Percentiles rank a stretch among this genome's conserved stretches.
These are phyloP conservation scores for Phytophthora cryptogea DNA, from an alignment of 352 stramenopile genomes.

Conservation along the genomic window DNA sequence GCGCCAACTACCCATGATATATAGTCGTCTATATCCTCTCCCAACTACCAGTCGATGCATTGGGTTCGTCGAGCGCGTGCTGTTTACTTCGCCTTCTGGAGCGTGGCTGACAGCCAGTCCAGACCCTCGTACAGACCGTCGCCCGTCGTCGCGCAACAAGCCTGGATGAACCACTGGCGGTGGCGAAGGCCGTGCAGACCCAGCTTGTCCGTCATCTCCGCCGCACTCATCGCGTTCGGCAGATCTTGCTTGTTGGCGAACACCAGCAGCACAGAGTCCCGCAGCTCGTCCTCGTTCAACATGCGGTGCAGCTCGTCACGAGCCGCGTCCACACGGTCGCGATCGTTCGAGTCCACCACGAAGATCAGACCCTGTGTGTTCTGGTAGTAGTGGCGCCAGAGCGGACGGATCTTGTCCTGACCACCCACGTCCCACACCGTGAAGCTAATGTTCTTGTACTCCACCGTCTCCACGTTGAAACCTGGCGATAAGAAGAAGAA, in stretches of 20 bases:
- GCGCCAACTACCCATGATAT: conserved; percentile 42
- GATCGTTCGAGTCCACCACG: conserved; percentile 99
- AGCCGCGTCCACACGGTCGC: conserved; percentile 96
- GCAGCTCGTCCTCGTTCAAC: conserved; percentile 95
- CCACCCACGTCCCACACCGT: conserved; percentile 99
- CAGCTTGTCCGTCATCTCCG: conserved; percentile 99
- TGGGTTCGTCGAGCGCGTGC: conserved; percentile 24
- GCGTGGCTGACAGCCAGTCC: conserved; percentile 95
- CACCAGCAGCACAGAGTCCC: conserved; percentile 96
- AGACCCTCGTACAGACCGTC: conserved; percentile 99
- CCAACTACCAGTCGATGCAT: conserved; percentile 37
- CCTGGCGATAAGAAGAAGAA: conserved; percentile 36
- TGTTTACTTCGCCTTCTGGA: conserved; percentile 81
- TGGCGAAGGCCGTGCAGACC: conserved; percentile 96
- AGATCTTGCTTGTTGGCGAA: conserved; percentile 99
- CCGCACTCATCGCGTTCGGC: conserved; percentile 93
- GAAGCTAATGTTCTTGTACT: conserved; percentile 99
- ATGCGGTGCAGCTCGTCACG: conserved; percentile 98
- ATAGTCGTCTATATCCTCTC: conserved; percentile 43
- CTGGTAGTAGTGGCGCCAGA: conserved; percentile 99
- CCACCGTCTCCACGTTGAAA: conserved; percentile 99
- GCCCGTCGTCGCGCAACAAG: conserved; percentile 98
- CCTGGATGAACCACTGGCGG: conserved; percentile 99
- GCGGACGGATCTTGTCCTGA: conserved; percentile 98
- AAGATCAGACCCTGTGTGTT: conserved; percentile 99